phyloP scores from a whole-genome alignment of 2,329 filamentous ascomycete genomes.

The Apiospora arundinis region DNA sequence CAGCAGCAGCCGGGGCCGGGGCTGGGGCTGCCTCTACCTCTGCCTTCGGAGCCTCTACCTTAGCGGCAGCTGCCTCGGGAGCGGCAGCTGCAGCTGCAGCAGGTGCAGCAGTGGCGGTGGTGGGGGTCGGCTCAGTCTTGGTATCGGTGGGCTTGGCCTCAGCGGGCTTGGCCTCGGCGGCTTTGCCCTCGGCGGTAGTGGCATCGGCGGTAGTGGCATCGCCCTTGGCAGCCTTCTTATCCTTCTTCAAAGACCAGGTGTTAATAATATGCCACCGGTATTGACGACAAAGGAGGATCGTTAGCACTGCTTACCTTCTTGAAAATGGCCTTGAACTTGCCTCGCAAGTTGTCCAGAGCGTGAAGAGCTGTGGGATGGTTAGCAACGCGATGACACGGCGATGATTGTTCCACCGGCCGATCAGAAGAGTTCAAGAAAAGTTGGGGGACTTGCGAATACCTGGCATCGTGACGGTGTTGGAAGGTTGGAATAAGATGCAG shows the following conservation, averaged over 20 bases:
- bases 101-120: constrained; percentile 30
- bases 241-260: constrained; percentile 24
- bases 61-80: constrained; percentile 30
- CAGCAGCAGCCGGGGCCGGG: not conserved
- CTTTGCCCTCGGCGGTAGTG: not conserved
- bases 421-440: constrained; percentile 12
- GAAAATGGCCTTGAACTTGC: constrained; percentile 60
- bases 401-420: not conserved
- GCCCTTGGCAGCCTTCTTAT: not conserved
- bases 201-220: constrained; percentile 35
- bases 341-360: constrained; percentile 61
- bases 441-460: constrained; percentile 55
- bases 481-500: constrained; percentile 23
- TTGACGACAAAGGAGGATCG: not conserved
- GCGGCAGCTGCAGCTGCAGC: constrained; percentile 24
- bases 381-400: constrained; percentile 26
- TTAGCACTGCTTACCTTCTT: constrained; percentile 44
- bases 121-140: constrained; percentile 32
- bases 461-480: constrained; percentile 50
- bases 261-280: not conserved
- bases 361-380: constrained; percentile 47
- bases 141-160: constrained; percentile 35
- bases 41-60: constrained; percentile 24
- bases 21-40: no score
- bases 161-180: not conserved